Base-by-base conservation (phyloP, 2,329 filamentous ascomycete genomes). In the Metarhizium brunneum region DNA sequence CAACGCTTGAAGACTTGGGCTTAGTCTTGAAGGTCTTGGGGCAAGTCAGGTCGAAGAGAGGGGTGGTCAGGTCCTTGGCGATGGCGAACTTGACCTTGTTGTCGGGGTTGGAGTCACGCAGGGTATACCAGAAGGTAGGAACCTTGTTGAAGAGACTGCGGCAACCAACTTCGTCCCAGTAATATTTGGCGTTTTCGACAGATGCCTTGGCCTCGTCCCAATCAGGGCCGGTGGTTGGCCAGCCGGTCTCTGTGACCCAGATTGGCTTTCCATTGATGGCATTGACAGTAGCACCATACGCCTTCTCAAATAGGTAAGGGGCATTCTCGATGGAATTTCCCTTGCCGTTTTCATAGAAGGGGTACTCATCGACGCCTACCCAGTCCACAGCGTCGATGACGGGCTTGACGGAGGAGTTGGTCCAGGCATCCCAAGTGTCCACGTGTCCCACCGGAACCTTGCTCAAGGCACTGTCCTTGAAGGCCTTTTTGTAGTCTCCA, bases 371-470 rank as follows among this genome's bases (percentile, higher is more conserved):
- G 43, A 84, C 78, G 51, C 84, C 83, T 56, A 87, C 66, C 69
- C 80, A 87, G 73, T 88, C 85, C 58, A 80, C 75, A 54, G 81
- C 83, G 57, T 80, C 73, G 60, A 86, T 76, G 57, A 87, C 83
- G 54, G 72, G 69, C 62, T 76, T 76, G 73, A 85, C 86, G 64
- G 76, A 77, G 56, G 68, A 58, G 69, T 87, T 80, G 50, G 78
- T 74, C 81, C 81, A 85, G 50, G 75, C 77, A 48, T 83, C 83
- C 80, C 83, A 86, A 53, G 84, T 87, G 69, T 88, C 85, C 61
- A 87, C 84, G 68, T 87, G 85, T 30, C 84, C 83, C 59, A 85
- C 72, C 52, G 81, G 76, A 57, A 76, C 71, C 52, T 73, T 74
- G 68, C 74, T 60, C 18, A 80, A 70, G 16, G 68, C 56, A 16